Evolutionary conservation across 78 protist genomes (phyloP), one percentile per base, ranked within the genome.

Genomic region (Dictyostelium intermedium): DNA sequence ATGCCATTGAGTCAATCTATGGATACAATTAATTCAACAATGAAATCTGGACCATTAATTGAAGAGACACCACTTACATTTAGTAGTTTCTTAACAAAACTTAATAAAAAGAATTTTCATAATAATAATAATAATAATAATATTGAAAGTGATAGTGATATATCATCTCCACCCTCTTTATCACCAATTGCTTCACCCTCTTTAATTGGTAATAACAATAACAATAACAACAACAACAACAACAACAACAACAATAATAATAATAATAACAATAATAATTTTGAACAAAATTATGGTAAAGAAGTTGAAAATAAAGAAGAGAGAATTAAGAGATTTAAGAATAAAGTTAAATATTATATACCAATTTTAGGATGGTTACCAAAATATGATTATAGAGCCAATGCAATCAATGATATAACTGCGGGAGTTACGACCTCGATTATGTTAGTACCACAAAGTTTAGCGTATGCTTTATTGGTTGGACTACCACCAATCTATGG

Each of bases 401-500:
- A 80, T 66, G 27, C 82, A 16, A 10, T 70, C 0, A 84, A 85
- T 47, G 98, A 97, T 83, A 14, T 92, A 25, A 41, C 81, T 0
- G 98, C 98, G 0, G 98, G 98, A 1, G 32, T 97, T 30, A 97
- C 98, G 18, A 89, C 96, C 1, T 95, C 92, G 5, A 87, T 83
- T 20, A 66, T 97, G 82, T 85, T 94, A 34, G 91, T 97, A 8
- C 98, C 98, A 9, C 98, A 95, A 23, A 80, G 91, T 8, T 78
- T 97, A 83, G 95, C 98, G 5, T 97, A 97, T 69, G 95, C 97
- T 34, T 35, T 83, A n/a, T 30, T 97, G 14, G 98, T 96, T 16
- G 97, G 94, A 7, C 73, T 98, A 1, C 98, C 98, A 16, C 96
- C 98, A 5, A 82, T 92, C 13, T 63, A 98, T 81, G 99, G 98